Evolutionary conservation across 2,329 filamentous ascomycete genomes (phyloP), one percentile per base, ranked within the genome.

Genomic region (Arthrinium phaeospermum): DNA sequence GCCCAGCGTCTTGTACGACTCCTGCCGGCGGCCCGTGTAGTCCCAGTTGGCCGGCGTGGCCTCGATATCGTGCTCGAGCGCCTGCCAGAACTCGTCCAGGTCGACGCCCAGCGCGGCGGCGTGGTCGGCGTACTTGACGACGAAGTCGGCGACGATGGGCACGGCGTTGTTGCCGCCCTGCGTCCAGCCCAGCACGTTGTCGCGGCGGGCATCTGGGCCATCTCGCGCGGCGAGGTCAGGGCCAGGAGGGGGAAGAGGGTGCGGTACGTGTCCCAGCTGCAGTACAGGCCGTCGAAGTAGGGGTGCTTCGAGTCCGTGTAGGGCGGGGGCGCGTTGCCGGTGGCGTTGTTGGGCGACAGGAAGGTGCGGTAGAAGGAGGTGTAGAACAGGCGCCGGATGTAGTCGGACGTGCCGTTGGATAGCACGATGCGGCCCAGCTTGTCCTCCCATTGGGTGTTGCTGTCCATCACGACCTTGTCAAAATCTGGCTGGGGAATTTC

Each of bases 221-320:
- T 69, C 45, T 69, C 67, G 6, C 45, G 45, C 27, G 67, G 67
- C 10, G 67, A 69, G 10, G 67, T 69, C 44, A 69, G 67, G 16
- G 67, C 45, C 67, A 69, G n/a, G 8, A 69, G 67, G 8, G 67
- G 67, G 45, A 69, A 69, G 3, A 69, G 45, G 24, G 67, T 69
- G 45, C 67, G 67, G 45, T 69, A 69, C 1, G 67, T 69, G 19
- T 69, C 67, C 67, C 67, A 69, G 49, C 71, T 72, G 67, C 71
- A 72, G 71, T 72, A 69, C 8, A 69, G 27, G 1, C 67, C 67
- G 45, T 69, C 67, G 19, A 69, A 69, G 16, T 69, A 69, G 4
- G 67, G 67, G 45, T 69, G 67, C 45, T 13, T 2, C 3, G 67
- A 37, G 27, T 69, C 67, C 0, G 45, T 49, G 24, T 69, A 69